Base-by-base conservation (phyloP, 441 rosid genomes). In the Eutrema salsugineum region DNA sequence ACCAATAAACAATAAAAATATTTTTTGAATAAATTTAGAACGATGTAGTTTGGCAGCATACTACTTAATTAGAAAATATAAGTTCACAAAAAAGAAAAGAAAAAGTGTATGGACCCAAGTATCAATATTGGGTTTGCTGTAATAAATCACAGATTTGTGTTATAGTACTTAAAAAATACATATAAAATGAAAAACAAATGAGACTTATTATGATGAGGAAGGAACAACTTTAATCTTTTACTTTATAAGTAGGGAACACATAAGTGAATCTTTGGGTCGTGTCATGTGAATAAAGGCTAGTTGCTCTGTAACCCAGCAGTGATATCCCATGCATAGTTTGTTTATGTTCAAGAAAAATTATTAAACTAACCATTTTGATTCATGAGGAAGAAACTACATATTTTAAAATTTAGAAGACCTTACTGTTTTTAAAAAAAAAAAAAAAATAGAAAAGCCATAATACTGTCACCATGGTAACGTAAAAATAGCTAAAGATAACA, bases 231-330 rank as follows among this genome's bases (percentile, higher is more conserved):
- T 70, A 70, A 56, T 76, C 76, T 76, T 76, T 65, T 70, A 49
- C 79, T 76, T 76, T 76, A 64, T 48, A 65, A 65, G 76, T 70
- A 76, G 79, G 79, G 76, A 76, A 70, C 76, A 70, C 48, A 70
- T 64, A 70, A 57, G 68, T 76, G 49, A 76, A 70, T 76, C 49
- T 76, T 64, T 76, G 61, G 67, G 71, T 70, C 71, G 39, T 76
- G 71, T 70, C 72, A 64, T 76, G 76, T 76, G 62, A 76, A 49
- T 11, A 70, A 76, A 76, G 72, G 61, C 79, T 56, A 63, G 43
- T 54, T 76, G 19, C 66, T 57, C 75, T 63, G 75, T 64, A 73
- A 66, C 66, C 72, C 67, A 59, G 62, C 55, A 73, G 40, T 42
- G 44, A 63, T 59, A 36, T 75, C 64, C 64, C 43, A 50, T 60